These are phyloP conservation scores for Rubia yunnanensis DNA, from an alignment of 257 asterid genomes.

Conservation along the genomic window DNA sequence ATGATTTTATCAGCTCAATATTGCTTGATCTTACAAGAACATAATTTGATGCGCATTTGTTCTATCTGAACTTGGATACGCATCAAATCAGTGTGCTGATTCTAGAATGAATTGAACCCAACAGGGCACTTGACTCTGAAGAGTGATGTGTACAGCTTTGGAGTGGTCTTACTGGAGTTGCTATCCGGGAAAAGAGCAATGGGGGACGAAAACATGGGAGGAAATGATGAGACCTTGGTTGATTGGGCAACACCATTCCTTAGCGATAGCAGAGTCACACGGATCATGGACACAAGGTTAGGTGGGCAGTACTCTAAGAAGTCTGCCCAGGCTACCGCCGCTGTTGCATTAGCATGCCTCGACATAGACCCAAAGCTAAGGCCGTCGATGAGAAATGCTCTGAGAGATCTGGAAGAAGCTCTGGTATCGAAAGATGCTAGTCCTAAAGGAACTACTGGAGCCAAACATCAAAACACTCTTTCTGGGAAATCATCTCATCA, in stretches of 20 bases:
- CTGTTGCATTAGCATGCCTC: conserved; percentile 45
- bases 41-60: not conserved
- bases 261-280: conserved; percentile 33
- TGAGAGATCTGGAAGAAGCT: conserved; percentile 27
- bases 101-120: not conserved
- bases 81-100: not conserved
- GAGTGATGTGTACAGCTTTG: conserved; percentile 42
- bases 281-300: conserved; percentile 65
- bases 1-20: not conserved
- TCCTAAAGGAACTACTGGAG: conserved; percentile 14
- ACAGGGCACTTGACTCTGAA: conserved; percentile 40
- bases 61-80: not conserved
- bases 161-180: conserved; percentile 36
- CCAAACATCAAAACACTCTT: conserved; percentile 15
- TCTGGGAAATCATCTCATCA: conserved; percentile 1
- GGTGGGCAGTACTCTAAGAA: conserved; percentile 56
- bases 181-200: conserved; percentile 38
- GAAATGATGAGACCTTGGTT: conserved; percentile 41
- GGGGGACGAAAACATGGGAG: conserved; percentile 48
- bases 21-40: not conserved
- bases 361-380: conserved; percentile 31
- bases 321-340: conserved; percentile 46
- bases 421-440: conserved; percentile 19
- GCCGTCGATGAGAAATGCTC: conserved; percentile 48
- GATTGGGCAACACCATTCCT: conserved; percentile 66